Evolutionary conservation across 1,284 basidiomycete genomes (phyloP), one percentile per base, ranked within the genome.

Genomic region (Ganoderma multipileum): DNA sequence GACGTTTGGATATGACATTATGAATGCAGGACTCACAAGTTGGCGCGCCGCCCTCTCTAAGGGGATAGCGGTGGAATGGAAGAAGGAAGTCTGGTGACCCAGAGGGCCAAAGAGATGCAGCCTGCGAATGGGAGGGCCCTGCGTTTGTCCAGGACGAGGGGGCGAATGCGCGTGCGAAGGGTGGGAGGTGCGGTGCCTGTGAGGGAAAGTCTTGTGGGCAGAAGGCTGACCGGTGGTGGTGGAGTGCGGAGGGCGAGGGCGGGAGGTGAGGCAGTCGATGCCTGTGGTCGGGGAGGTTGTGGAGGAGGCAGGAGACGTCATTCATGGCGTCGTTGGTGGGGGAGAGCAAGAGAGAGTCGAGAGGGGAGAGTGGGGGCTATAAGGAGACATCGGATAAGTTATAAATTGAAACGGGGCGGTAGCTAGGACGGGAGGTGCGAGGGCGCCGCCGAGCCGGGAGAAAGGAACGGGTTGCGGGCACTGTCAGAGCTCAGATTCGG

Each of bases 31-130:
- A 28, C 74, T 73, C 65, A 76, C 76, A 74, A 55, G 54, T 58
- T 57, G 69, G 12, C 42, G 36, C 41, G 42, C 67, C 65, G 61
- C 54, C 66, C 8, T 63, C 64, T 54, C 61, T 66, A 6, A 65
- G 33, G 7, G 69, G 67, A 57, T 70, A 67, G 67, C 67, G 67
- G 67, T 73, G 75, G 65, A 71, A 73, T 26, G 75, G 72, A n/a
- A 76, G 71, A 23, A 74, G 71, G 42, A 74, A 75, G 52, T 76
- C 72, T n/a, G 69, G 73, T 9, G 73, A 71, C 54, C 70, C 67
- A 0, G 71, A 64, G 14, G 68, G 70, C 73, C 73, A 74, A 64
- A 71, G 66, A 5, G 67, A 69, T 23, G 44, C 16, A 26, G 52
- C 14, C 2, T 69, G 64, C 28, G 47, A 52, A 28, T 62, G 54